Evolutionary conservation across 2,329 filamentous ascomycete genomes (phyloP).

Genomic region (Cucurbitaria berberidis): DNA sequence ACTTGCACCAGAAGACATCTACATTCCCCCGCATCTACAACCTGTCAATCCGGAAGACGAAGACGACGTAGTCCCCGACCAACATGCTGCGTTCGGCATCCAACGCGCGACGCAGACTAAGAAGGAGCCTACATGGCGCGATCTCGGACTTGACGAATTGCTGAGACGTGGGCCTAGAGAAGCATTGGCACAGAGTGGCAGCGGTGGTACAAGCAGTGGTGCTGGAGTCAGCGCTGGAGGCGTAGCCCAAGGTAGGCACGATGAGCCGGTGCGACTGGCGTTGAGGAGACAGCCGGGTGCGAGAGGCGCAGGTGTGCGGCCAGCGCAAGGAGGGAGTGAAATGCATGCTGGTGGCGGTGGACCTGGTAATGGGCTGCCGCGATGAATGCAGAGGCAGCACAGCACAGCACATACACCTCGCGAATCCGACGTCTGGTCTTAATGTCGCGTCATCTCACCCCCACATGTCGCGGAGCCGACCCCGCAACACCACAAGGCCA

Average conservation of each 20-base stretch:
- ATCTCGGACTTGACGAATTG: constrained; percentile 74
- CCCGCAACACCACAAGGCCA: constrained; percentile 16
- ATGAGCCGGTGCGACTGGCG: constrained; percentile 39
- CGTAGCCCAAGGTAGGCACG: constrained; percentile 13
- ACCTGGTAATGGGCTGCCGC: constrained; percentile 43
- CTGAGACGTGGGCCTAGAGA: constrained; percentile 67
- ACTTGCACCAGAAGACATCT: constrained; percentile 70
- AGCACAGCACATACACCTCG: no score
- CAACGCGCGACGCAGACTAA: constrained; percentile 76
- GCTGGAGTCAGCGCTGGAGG: constrained; percentile 8
- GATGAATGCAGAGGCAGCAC: constrained; percentile 36
- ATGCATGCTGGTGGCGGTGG: constrained; percentile 20
- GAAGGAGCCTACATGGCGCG: constrained; percentile 77
- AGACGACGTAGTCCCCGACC: constrained; percentile 86
- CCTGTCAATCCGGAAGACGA: constrained; percentile 87
- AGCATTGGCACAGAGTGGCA: constrained; percentile 8
- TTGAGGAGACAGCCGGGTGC: constrained; percentile 42
- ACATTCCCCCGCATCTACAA: constrained; percentile 79
- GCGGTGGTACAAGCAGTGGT: constrained; percentile 5
- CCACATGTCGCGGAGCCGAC: constrained; percentile 26
- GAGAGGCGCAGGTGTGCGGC: constrained; percentile 15
- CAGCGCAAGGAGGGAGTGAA: constrained; percentile 10
- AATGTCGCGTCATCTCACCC: no score
- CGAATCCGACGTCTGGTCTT: no score
- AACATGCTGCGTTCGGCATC: constrained; percentile 87